These are phyloP conservation scores for Ophiostoma pallidulum DNA, from an alignment of 2,329 filamentous ascomycete species.

Conservation along the genomic window DNA sequence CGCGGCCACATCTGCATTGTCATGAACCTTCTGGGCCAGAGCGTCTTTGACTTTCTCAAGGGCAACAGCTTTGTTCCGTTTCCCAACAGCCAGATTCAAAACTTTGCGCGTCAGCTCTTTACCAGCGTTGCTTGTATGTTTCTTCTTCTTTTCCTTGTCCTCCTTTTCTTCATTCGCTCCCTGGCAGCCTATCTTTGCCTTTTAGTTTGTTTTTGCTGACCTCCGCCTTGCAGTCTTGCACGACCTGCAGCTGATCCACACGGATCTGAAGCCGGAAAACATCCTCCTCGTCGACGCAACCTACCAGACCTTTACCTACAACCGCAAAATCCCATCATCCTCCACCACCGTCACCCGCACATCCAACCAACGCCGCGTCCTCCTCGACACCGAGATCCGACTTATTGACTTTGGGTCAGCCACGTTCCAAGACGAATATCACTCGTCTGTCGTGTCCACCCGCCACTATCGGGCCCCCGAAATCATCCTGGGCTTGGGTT, in stretches of 20 bases:
- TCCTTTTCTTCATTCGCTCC: not conserved
- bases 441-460: slow-evolving; percentile 62
- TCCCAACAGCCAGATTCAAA: slow-evolving; percentile 96
- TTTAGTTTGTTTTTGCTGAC: too few species aligned
- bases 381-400: slow-evolving; percentile 60
- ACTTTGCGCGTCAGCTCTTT: slow-evolving; percentile 87
- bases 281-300: slow-evolving; percentile 56
- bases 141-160: not conserved
- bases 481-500: slow-evolving; percentile 60
- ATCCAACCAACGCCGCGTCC: slow-evolving; percentile 53
- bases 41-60: slow-evolving; percentile 97
- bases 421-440: slow-evolving; percentile 64
- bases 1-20: slow-evolving; percentile 89
- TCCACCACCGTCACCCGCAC: slow-evolving; percentile 50
- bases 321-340: slow-evolving; percentile 59
- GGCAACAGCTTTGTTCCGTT: slow-evolving; percentile 92
- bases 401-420: slow-evolving; percentile 64
- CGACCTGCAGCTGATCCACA: slow-evolving; percentile 95
- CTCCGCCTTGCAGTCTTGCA: slow-evolving; percentile 70
- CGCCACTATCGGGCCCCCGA: slow-evolving; percentile 62
- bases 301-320: slow-evolving; percentile 64
- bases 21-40: slow-evolving; percentile 75
- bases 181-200: too few species aligned
- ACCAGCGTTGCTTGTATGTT: slow-evolving; percentile 95
- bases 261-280: slow-evolving; percentile 63